Evolutionary conservation across 805 yeast genomes (phyloP).

Genomic region (Peterozyma xylosa): DNA sequence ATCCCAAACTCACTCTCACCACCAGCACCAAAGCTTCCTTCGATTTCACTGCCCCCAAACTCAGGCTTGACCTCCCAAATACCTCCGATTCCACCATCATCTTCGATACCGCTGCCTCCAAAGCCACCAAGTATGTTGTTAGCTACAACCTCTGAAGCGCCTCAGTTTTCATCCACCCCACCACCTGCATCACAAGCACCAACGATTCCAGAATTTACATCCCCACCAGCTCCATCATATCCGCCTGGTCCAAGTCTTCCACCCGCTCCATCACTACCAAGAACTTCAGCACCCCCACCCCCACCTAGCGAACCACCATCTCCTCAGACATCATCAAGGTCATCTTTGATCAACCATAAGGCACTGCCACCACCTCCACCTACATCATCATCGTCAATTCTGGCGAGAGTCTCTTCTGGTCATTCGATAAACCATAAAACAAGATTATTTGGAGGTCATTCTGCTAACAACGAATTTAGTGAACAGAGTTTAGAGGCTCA

Average conservation of each 20-base stretch:
- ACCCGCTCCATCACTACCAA: constrained; percentile 10
- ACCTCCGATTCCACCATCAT: constrained; percentile 15
- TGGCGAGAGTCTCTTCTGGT: constrained; percentile 9
- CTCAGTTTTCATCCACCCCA: constrained; percentile 12
- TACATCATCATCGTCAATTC: constrained; percentile 9
- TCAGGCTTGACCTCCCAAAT: too few species aligned
- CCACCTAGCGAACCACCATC: constrained; percentile 9
- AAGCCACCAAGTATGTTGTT: constrained; percentile 11
- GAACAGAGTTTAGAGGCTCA: constrained; percentile 25
- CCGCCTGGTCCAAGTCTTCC: constrained; percentile 23
- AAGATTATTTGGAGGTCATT: constrained; percentile 10
- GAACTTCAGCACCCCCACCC: constrained; percentile 10
- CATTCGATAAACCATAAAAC: constrained; percentile 10
- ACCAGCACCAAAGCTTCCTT: not conserved
- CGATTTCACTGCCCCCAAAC: too few species aligned
- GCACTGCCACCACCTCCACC: constrained; percentile 19
- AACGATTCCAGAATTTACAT: constrained; percentile 12
- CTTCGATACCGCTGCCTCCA: constrained; percentile 14
- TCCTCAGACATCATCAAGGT: constrained; percentile 4
- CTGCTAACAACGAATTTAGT: constrained; percentile 19
- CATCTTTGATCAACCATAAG: not conserved
- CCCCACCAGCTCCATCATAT: constrained; percentile 15
- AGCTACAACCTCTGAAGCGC: too few species aligned
- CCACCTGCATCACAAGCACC: constrained; percentile 15
- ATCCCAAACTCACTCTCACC: constrained; percentile 11